phyloP scores from a whole-genome alignment of 176 grass and related monocot genomes.

The Eleusine indica region DNA sequence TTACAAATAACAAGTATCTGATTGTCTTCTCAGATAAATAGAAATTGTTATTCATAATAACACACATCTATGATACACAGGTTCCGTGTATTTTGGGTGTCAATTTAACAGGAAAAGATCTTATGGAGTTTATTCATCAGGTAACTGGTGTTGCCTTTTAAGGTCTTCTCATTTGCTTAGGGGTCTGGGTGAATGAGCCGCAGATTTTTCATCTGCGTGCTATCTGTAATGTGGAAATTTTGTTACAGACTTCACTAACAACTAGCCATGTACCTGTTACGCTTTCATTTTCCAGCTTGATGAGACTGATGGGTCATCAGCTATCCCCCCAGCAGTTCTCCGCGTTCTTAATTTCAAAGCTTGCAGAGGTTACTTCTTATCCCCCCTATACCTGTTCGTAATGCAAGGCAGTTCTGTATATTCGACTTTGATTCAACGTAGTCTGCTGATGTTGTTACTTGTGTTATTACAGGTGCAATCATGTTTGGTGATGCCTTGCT shows the following conservation, averaged over 20 bases:
- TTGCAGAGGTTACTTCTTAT: conserved; percentile 71
- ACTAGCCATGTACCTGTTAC: conserved; percentile 23
- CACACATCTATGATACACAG: conserved; percentile 46
- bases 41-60: background rate
- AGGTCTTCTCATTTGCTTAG: conserved; percentile 9
- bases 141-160: conserved; percentile 40
- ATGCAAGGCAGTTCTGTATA: background rate
- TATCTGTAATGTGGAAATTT: background rate
- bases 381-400: background rate
- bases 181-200: background rate
- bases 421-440: background rate
- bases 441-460: background rate
- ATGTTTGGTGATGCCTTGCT: conserved; percentile 96
- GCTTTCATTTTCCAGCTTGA: conserved; percentile 62
- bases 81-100: conserved; percentile 97
- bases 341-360: conserved; percentile 92
- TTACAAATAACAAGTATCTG: background rate
- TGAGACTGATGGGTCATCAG: conserved; percentile 80
- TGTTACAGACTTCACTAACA: conserved; percentile 16
- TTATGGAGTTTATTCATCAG: conserved; percentile 88
- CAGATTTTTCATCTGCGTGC: conserved; percentile 12
- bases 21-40: conserved; percentile 5
- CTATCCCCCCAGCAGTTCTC: conserved; percentile 73
- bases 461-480: conserved; percentile 70
- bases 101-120: conserved; percentile 83